phyloP scores from a whole-genome alignment of 1,284 basidiomycete genomes.

The Apiotrichum laibachii region DNA sequence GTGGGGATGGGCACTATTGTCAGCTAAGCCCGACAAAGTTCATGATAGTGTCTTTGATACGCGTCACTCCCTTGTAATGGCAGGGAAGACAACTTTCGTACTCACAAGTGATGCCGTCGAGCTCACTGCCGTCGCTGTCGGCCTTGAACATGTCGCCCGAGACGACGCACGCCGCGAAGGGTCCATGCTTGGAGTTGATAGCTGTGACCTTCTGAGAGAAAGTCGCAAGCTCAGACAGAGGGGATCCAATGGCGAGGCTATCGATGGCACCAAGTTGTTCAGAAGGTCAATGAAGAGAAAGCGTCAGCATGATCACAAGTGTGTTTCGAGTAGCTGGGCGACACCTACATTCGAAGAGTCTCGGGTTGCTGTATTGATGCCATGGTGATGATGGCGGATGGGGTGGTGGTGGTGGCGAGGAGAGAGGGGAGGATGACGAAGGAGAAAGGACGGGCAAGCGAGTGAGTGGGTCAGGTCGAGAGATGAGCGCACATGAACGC shows the following conservation, averaged over 20 bases:
- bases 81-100: background rate
- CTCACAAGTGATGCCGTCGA: conserved; percentile 47
- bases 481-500: too few species aligned
- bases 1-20: conserved; percentile 75
- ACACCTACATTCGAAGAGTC: conserved; percentile 16
- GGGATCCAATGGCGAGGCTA: conserved; percentile 83
- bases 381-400: background rate
- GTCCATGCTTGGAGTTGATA: conserved; percentile 90
- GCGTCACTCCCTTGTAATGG: background rate
- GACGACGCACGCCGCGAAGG: conserved; percentile 84
- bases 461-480: too few species aligned
- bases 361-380: conserved; percentile 12
- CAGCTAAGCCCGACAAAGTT: background rate
- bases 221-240: conserved; percentile 68
- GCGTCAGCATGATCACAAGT: too few species aligned
- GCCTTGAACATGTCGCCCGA: conserved; percentile 86
- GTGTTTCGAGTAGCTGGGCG: background rate
- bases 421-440: too few species aligned
- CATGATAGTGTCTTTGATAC: background rate
- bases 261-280: conserved; percentile 6
- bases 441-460: background rate
- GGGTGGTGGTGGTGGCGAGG: background rate
- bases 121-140: conserved; percentile 54
- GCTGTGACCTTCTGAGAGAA: conserved; percentile 76
- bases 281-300: background rate